These are phyloP conservation scores for Nemania sp. DNA, from an alignment of 2,329 filamentous ascomycete species.

Conservation along the genomic window DNA sequence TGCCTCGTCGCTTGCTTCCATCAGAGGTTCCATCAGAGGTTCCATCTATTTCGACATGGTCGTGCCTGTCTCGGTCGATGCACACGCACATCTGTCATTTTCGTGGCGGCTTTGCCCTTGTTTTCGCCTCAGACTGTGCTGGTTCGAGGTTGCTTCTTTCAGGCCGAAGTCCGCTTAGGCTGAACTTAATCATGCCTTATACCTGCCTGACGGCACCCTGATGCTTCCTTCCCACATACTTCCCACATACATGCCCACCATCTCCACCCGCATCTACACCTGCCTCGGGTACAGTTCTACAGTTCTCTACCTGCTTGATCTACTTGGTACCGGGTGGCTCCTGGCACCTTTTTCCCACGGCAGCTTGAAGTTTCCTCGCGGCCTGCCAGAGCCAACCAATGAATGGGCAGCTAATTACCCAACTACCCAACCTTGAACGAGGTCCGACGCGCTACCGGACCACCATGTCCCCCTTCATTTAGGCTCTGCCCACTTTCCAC, in stretches of 20 bases:
- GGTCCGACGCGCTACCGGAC: background rate
- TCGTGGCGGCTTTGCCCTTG: slow-evolving; percentile 9
- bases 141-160: slow-evolving; percentile 4
- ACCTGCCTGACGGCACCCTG: slow-evolving; percentile 3
- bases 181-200: slow-evolving; percentile 16
- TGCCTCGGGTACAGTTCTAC: background rate
- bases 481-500: slow-evolving; percentile 17
- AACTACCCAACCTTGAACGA: background rate
- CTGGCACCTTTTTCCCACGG: slow-evolving; percentile 10
- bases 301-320: too few relatives aligned
- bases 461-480: slow-evolving; percentile 20
- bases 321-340: too few relatives aligned
- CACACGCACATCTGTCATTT: slow-evolving; percentile 4
- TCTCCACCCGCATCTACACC: background rate
- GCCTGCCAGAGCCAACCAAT: slow-evolving; percentile 10
- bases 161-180: slow-evolving; percentile 28
- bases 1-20: background rate
- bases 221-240: background rate
- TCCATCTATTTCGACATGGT: background rate
- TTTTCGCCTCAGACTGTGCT: slow-evolving; percentile 20
- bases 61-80: background rate
- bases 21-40: background rate
- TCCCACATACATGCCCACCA: background rate
- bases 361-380: slow-evolving; percentile 5
- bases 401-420: background rate